Evolutionary conservation across 2,329 filamentous ascomycete genomes (phyloP).

Genomic region (Aspergillus aculeatus): DNA sequence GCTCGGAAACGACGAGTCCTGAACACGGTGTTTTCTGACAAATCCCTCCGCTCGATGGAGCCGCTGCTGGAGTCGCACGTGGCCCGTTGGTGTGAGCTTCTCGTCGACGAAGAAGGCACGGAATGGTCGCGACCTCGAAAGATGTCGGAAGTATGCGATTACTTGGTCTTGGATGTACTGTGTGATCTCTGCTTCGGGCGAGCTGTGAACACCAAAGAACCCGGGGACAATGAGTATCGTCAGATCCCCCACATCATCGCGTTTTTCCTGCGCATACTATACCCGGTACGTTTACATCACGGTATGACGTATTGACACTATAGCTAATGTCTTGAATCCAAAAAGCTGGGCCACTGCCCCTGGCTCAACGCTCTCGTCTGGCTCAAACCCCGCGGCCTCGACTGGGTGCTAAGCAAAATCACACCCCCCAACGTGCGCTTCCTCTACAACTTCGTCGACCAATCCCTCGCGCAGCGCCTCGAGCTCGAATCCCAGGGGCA

Average conservation of each 20-base stretch:
- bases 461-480: neutral
- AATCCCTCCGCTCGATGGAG: constrained; percentile 3
- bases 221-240: constrained; percentile 3
- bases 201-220: constrained; percentile 1
- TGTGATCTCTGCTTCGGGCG: constrained; percentile 8
- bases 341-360: constrained; percentile 2
- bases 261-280: constrained; percentile 2
- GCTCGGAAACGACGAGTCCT: constrained; percentile 1
- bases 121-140: constrained; percentile 2
- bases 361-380: constrained; percentile 2
- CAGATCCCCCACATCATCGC: constrained; percentile 7
- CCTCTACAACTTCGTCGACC: constrained; percentile 1
- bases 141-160: constrained; percentile 10
- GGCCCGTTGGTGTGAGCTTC: constrained; percentile 5
- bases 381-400: constrained; percentile 4
- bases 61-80: constrained; percentile 1
- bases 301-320: no score
- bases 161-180: constrained; percentile 7
- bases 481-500: neutral
- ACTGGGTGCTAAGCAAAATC: neutral
- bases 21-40: constrained; percentile 4
- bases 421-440: neutral
- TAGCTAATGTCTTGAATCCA: neutral
- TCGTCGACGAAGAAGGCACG: neutral
- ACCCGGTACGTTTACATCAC: neutral